Base-by-base conservation (phyloP, 345 rosid species). In the Eucalyptus erythrocorys region DNA sequence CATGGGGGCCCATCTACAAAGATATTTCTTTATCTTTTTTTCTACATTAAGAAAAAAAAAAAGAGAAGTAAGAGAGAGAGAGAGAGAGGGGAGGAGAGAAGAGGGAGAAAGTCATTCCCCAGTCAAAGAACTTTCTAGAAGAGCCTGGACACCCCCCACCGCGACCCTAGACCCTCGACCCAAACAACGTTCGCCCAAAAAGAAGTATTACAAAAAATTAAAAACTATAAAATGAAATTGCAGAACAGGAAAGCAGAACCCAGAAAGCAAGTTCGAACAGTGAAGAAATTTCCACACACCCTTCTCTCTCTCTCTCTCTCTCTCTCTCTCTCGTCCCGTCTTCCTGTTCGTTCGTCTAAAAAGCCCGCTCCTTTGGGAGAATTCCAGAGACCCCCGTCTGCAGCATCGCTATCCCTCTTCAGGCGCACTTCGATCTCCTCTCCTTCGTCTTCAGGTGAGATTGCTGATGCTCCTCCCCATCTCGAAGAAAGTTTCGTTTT, bases 51-150 rank as follows among this genome's bases (percentile, higher is more conserved):
- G 8, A 4, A 59, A 59, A 17, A 66, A 4, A 37, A 19, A 11
- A 76, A 68, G 37, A 1, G 1, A 15, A n/a, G 19, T 1, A 1
- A 14, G 34, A 4, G 37, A 37, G 24, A 1, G 22, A 15, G 32
- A 13, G 15, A 12, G 13, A 10, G 30, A 2, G 15, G 10, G 4
- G 82, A 5, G 81, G 81, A 71, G 82, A 12, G 19, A 34, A 34
- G 3, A 10, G 45, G 26, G 47, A 11, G 47, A 40, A 76, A 37
- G 47, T 21, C 82, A 37, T 40, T 76, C 47, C 47, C 3, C 82
- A 40, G 4, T 37, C 82, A 76, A 37, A 76, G 82, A 76, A 76
- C 16, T 76, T 76, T 76, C 82, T 24, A 40, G 82, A 76, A 76
- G 82, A 40, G 82, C 30, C 40, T 0, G 76, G 76, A n/a, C 76